These are phyloP conservation scores for Collybiopsis confluens DNA, from an alignment of 768 basidiomycete species.

Conservation along the genomic window DNA sequence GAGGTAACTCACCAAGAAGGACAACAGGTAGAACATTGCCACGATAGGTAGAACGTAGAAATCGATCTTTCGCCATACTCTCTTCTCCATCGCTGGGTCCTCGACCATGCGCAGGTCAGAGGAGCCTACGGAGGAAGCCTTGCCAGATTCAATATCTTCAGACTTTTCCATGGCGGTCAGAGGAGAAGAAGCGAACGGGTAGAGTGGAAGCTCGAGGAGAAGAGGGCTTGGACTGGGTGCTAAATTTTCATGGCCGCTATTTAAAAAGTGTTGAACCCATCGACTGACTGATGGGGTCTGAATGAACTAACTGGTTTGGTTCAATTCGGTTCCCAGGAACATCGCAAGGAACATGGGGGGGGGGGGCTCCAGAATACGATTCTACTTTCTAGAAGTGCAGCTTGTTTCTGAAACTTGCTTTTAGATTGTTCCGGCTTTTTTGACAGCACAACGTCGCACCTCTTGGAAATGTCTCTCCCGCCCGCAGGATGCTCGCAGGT, in stretches of 20 bases:
- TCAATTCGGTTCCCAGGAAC: too few species aligned
- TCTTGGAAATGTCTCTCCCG: too few species aligned
- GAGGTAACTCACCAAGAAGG: slow-evolving; percentile 48
- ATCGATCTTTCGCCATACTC: slow-evolving; percentile 33
- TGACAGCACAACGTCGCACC: too few species aligned
- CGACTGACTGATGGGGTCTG: too few species aligned
- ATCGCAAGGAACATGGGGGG: too few species aligned
- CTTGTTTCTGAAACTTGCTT: too few species aligned
- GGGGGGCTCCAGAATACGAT: too few species aligned
- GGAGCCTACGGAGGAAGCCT: neutral
- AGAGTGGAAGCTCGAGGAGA: neutral
- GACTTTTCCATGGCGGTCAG: neutral
- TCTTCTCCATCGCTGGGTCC: slow-evolving; percentile 16
- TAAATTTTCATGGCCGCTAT: neutral
- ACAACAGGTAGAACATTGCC: slow-evolving; percentile 34
- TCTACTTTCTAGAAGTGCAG: too few species aligned
- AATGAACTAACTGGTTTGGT: too few species aligned
- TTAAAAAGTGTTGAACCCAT: neutral
- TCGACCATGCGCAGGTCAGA: neutral
- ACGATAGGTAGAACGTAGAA: slow-evolving; percentile 29
- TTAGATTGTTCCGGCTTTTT: too few species aligned
- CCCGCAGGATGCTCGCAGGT: too few species aligned
- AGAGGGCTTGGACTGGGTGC: neutral
- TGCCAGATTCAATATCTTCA: neutral
- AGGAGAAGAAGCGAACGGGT: too few species aligned